Evolutionary conservation across 2,329 filamentous ascomycete species (phyloP).

Genomic region (Ceratocystiopsis sp.): DNA sequence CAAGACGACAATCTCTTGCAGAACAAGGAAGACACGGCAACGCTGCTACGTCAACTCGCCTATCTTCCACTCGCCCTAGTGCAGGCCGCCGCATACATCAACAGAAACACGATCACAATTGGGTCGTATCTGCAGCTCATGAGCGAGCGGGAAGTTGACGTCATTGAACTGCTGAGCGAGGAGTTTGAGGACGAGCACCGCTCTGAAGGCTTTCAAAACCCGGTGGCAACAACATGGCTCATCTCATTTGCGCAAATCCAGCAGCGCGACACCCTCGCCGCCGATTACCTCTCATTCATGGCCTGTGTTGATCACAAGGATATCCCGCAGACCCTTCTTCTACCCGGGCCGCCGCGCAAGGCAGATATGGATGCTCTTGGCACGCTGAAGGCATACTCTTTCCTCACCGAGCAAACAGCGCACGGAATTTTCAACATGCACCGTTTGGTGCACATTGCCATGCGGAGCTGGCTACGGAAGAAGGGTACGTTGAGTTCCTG

Average conservation of each 20-base stretch:
- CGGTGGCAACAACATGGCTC: slow-evolving; percentile 8
- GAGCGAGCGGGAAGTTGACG: slow-evolving; percentile 1
- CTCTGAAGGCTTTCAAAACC: slow-evolving; percentile 2
- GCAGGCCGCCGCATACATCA: slow-evolving; percentile 6
- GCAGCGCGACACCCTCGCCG: slow-evolving; percentile 11
- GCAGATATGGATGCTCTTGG: slow-evolving; percentile 12
- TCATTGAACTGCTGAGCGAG: slow-evolving; percentile 7
- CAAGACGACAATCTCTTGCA: slow-evolving; percentile 4
- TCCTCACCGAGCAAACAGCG: slow-evolving; percentile 16
- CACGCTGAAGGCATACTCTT: slow-evolving; percentile 15
- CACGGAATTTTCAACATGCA: slow-evolving; percentile 16
- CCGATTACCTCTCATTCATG: slow-evolving; percentile 15
- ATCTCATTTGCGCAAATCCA: slow-evolving; percentile 8
- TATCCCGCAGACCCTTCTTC: slow-evolving; percentile 15
- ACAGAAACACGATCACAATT: not conserved
- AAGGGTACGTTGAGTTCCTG: not conserved
- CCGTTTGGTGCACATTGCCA: slow-evolving; percentile 16
- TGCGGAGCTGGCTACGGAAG: slow-evolving; percentile 13
- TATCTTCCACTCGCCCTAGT: slow-evolving; percentile 8
- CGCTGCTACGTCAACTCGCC: slow-evolving; percentile 1
- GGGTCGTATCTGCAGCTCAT: slow-evolving; percentile 3
- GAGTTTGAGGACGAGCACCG: slow-evolving; percentile 5
- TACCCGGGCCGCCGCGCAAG: slow-evolving; percentile 4
- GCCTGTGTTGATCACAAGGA: slow-evolving; percentile 14
- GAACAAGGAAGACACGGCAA: not conserved